Evolutionary conservation across 2,329 filamentous ascomycete genomes (phyloP), one percentile per base, ranked within the genome.

Genomic region (Polytolypa hystricis): DNA sequence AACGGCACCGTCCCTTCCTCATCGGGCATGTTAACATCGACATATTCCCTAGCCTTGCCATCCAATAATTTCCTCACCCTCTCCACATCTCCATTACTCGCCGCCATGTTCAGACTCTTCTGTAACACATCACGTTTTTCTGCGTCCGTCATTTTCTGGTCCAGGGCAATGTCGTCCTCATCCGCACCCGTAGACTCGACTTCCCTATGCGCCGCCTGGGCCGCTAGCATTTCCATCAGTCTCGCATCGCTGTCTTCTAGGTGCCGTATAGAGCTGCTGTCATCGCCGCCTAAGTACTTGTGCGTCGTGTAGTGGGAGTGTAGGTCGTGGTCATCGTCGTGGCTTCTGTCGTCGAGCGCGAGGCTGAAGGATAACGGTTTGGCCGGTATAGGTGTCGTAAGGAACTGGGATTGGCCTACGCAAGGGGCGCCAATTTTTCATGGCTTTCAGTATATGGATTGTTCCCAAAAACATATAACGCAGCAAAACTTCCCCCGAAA

Each of bases 1-100:
- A 98, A 65, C 2, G 91, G 85, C n/a, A 87, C 84, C 1, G 91
- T 96, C 11, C 91, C 91, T 56, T 98, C 91, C 50, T 93, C 84
- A 56, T 98, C 91, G 9, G 84, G 74, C 39, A 79, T 78, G 60
- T 98, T 84, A 47, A 95, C 73, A 57, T 96, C 81, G 40, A 96
- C 73, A 53, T 79, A 86, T 7, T 73, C 58, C 50, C 77, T 83
- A 10, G 83, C 81, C 39, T 77, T 76, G 12, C 86, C 86, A 29
- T 70, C 64, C 3, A 96, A 65, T 27, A 98, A 71, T 53, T 77
- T 79, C 46, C 74, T 71, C 31, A 98, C 80, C 42, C 86, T 78
- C 32, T 81, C 77, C 27, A 85, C 76, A 61, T 96, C 91, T 33
- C 91, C 91, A 58, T 98, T 98, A 58, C 89, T 95, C 2, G 91